Evolutionary conservation across 2,329 filamentous ascomycete species (phyloP), one percentile per base, ranked within the genome.

Genomic region (Beauveria brongniartii): DNA sequence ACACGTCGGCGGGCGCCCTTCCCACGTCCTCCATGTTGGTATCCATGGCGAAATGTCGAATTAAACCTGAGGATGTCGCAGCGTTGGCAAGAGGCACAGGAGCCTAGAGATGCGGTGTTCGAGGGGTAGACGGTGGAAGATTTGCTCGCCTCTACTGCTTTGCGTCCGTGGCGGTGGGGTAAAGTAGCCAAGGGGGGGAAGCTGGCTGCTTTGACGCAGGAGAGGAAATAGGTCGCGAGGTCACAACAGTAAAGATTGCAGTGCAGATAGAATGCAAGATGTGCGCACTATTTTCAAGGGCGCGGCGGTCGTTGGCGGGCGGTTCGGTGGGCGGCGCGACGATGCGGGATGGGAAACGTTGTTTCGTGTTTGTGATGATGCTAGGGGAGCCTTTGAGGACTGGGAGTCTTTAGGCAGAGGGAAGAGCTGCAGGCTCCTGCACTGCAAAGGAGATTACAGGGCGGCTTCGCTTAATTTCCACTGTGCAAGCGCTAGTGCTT

Each of bases 21-120:
- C 89, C 90, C 69, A 96, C 92, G 75, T 99, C 94, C 81, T 97
- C 93, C 94, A 99, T 99, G 78, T 95, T 96, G 72, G 92, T 96
- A 77, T 99, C 93, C 92, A 97, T 96, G 65, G 59, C 61, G 57
- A 61, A 37, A 55, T 55, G 58, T 63, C 47, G 61, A 20, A 60
- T 60, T 60, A 43, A 62, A 65, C 60, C 16, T 28, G 28, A 22
- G 22, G 37, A 43, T 26, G 8, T 51, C 57, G 54, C 26, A 48
- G 51, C 40, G 34, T 47, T 63, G 59, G 58, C 61, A 16, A 64
- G 63, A 62, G 59, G 55, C 57, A 64, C 63, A 64, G 53, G 52
- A 56, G 43, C 8, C 30, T 57, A 16, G 57, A 18, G 34, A 46
- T 59, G 46, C 18, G 47, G 14, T 43, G 37, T 26, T 55, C 37